Evolutionary conservation across 2,329 filamentous ascomycete species (phyloP).

Genomic region (Ceratocystis cubensis): DNA sequence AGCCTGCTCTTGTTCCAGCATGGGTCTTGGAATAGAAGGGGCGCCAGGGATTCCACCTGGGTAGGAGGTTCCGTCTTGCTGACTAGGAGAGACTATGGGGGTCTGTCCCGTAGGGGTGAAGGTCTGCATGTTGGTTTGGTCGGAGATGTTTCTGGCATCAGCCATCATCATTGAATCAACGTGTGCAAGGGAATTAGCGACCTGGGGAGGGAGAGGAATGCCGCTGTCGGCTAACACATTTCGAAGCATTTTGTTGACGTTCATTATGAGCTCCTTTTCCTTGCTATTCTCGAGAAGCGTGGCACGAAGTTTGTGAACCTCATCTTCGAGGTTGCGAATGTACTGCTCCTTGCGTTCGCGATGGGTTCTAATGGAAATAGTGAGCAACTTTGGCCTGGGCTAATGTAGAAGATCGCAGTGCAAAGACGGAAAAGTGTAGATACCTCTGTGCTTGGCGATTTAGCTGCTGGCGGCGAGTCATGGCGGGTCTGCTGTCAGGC

Average conservation of each 20-base stretch:
- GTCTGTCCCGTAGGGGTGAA: conserved; percentile 34
- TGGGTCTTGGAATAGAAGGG: conserved; percentile 4
- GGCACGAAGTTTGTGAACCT: conserved; percentile 74
- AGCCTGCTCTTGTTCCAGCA: conserved; percentile 63
- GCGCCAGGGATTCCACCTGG: not conserved
- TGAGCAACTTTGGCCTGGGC: conserved; percentile 6
- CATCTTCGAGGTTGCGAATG: conserved; percentile 84
- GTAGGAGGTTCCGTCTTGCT: conserved; percentile 23
- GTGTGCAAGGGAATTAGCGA: conserved; percentile 22
- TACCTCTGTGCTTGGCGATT: conserved; percentile 95
- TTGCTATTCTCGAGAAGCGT: conserved; percentile 43
- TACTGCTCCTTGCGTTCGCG: conserved; percentile 94
- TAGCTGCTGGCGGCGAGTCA: conserved; percentile 83
- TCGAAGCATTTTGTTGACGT: conserved; percentile 37
- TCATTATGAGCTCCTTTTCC: conserved; percentile 54
- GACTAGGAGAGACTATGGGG: conserved; percentile 29
- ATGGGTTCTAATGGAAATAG: conserved; percentile 56
- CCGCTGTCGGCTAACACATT: conserved; percentile 43
- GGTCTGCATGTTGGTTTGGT: conserved; percentile 45
- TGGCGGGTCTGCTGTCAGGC: conserved; percentile 86
- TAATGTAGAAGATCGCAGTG: not conserved
- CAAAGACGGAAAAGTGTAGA: not conserved
- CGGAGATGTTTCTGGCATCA: conserved; percentile 45
- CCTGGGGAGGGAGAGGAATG: conserved; percentile 27
- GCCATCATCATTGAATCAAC: conserved; percentile 34